These are phyloP conservation scores for Zizania latifolia DNA, from an alignment of 176 grass and related monocot genomes.

Conservation along the genomic window DNA sequence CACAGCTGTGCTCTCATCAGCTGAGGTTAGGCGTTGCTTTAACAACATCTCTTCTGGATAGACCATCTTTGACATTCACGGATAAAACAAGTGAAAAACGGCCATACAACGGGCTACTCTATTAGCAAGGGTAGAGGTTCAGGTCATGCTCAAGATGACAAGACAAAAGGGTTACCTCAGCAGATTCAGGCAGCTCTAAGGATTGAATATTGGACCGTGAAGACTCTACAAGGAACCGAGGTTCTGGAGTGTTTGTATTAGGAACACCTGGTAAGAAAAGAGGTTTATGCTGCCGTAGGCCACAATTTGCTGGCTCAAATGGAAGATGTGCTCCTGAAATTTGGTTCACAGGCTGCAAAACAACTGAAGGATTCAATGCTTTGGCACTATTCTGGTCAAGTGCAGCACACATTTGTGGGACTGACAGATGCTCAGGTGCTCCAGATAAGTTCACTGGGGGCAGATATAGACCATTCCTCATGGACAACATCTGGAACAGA, in stretches of 20 bases:
- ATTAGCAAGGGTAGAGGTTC: not conserved
- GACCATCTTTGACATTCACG: slow-evolving; percentile 37
- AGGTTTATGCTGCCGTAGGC: slow-evolving; percentile 18
- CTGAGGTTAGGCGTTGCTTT: slow-evolving; percentile 35
- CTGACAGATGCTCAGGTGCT: slow-evolving; percentile 37
- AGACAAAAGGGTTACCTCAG: slow-evolving; percentile 43
- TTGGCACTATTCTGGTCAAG: slow-evolving; percentile 25
- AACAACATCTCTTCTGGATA: slow-evolving; percentile 48
- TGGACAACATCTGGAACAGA: slow-evolving; percentile 64
- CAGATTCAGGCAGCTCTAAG: slow-evolving; percentile 33
- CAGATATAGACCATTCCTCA: slow-evolving; percentile 73
- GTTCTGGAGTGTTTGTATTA: slow-evolving; percentile 23
- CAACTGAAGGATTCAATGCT: slow-evolving; percentile 20
- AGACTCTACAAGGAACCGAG: slow-evolving; percentile 28
- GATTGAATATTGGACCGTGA: slow-evolving; percentile 31
- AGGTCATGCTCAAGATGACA: not conserved
- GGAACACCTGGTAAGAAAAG: slow-evolving; percentile 28
- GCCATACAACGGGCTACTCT: not conserved
- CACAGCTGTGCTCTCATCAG: slow-evolving; percentile 20
- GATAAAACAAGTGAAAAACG: not conserved
- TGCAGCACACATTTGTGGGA: slow-evolving; percentile 34
- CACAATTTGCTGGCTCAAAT: slow-evolving; percentile 24
- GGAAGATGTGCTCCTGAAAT: slow-evolving; percentile 21
- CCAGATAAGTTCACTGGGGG: slow-evolving; percentile 50
- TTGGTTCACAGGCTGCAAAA: slow-evolving; percentile 31